Evolutionary conservation across 768 basidiomycete genomes (phyloP), one percentile per base, ranked within the genome.

Genomic region (Brasilioporus rufonigricans): DNA sequence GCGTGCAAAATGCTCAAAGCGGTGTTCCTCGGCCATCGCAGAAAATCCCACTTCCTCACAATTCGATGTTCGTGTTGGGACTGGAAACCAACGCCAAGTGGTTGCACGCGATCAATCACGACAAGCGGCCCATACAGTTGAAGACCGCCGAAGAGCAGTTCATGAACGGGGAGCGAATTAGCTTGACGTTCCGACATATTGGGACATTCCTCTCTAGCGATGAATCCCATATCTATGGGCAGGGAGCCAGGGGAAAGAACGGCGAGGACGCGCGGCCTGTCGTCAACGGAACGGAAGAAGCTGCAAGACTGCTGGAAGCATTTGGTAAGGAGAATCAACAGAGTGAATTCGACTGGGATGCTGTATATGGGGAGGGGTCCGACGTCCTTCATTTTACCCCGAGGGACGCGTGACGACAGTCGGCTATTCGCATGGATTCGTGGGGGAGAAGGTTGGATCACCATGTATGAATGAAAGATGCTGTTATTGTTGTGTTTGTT

Each of bases 61-160:
- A 89, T 66, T 90, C 88, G 5, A 84, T 91, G 79, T 91, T 93
- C 66, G 84, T 90, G 55, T 75, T 92, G 74, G 89, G 89, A 1
- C 77, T 83, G 5, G 76, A 78, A 50, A 91, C 89, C 45, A 93
- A 93, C 61, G 73, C 74, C 51, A 78, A 76, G 54, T 92, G 89
- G 87, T 72, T 91, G 50, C 90, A 93, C 63, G 83, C 81, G 39
- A 88, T 93, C 59, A 81, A 83, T 55, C 82, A 82, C 50, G 90
- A 92, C 72, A 91, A 88, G 58, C 85, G 91, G 1, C 80, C 81
- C 4, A 55, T 76, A 4, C 55, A 65, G 7, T 65, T 70, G 4
- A 92, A 91, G 68, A 74, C 77, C 2, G 64, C 67, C 2, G 78
- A 73, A 24, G 90, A 92, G 71, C 78, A 69, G 29, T 71, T 73